A percentile compares a stretch with the other conserved stretches of the same genome.
Conservation (phyloP, 2,329 filamentous ascomycete genomes). For the Aspergillus nomiae region DNA sequence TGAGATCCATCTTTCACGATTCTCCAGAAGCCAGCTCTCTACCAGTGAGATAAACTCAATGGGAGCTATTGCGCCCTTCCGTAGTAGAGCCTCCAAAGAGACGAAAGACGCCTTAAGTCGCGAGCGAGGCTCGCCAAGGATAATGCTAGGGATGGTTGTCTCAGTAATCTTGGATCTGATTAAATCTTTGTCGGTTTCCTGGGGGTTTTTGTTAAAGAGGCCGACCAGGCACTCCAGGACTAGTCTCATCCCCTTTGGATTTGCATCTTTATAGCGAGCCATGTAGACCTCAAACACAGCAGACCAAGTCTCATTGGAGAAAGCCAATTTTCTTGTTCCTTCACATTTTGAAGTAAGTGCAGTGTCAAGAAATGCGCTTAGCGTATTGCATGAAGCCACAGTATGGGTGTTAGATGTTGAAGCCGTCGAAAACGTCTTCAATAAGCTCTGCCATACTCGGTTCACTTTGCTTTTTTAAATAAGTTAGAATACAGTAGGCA, state of each 20-base stretch:
- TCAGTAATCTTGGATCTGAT: constrained; percentile 29
- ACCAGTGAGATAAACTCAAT: constrained; percentile 33
- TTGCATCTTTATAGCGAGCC: constrained; percentile 44
- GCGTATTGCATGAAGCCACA: constrained; percentile 46
- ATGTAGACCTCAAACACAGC: constrained; percentile 44
- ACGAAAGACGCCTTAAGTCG: constrained; percentile 40
- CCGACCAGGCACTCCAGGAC: constrained; percentile 44
- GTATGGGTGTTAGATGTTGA: constrained; percentile 43
- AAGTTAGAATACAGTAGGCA: constrained; percentile 7
- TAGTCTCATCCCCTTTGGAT: constrained; percentile 49
- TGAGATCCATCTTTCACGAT: constrained; percentile 34
- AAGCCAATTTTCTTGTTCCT: constrained; percentile 34
- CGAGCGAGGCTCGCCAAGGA: constrained; percentile 42
- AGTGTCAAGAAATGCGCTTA: constrained; percentile 47
- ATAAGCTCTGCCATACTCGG: constrained; percentile 42
- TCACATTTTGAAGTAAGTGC: constrained; percentile 33
- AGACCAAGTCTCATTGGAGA: constrained; percentile 41
- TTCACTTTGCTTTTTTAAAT: constrained; percentile 31
- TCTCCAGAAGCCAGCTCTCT: constrained; percentile 36
- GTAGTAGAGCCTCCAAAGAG: constrained; percentile 39
- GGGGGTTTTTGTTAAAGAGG: constrained; percentile 32
- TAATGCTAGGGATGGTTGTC: constrained; percentile 37
- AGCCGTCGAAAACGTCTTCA: constrained; percentile 43
- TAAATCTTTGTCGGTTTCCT: constrained; percentile 19
- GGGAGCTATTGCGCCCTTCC: constrained; percentile 38